Percentiles rank a stretch among this genome's conserved stretches.
These are phyloP conservation scores for Elsinoe perseae DNA, from an alignment of 2,329 filamentous ascomycete species.

Conservation along the genomic window DNA sequence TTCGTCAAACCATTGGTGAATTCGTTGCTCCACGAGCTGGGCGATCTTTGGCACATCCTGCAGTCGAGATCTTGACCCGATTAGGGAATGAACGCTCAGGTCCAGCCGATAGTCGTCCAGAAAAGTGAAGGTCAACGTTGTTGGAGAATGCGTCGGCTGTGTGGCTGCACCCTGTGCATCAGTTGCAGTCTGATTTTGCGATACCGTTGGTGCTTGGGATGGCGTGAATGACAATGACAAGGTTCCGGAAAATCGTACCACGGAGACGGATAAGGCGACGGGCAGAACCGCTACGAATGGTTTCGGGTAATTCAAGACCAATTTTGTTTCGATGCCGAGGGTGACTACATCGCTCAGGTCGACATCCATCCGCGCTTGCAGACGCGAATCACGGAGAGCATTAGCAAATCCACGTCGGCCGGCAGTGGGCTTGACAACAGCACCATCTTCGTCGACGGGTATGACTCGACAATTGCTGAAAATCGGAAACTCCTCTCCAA, in stretches of 20 bases:
- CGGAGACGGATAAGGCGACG: constrained; percentile 82
- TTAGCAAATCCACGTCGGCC: constrained; percentile 28
- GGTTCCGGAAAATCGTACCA: constrained; percentile 91
- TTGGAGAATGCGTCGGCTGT: constrained; percentile 37
- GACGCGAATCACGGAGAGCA: constrained; percentile 55
- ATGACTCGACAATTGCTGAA: constrained; percentile 98
- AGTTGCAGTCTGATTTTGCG: constrained; percentile 15
- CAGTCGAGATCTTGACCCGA: constrained; percentile 69
- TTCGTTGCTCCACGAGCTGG: constrained; percentile 67
- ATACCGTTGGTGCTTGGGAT: constrained; percentile 34
- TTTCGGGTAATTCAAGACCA: constrained; percentile 91
- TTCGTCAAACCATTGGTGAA: constrained; percentile 84
- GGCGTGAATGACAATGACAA: constrained; percentile 90
- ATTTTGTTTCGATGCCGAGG: constrained; percentile 84
- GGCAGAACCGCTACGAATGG: constrained; percentile 81
- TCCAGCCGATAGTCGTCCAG: constrained; percentile 80
- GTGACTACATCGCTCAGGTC: constrained; percentile 95
- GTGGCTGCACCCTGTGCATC: constrained; percentile 28
- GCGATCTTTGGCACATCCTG: constrained; percentile 87
- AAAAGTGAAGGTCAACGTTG: constrained; percentile 92
- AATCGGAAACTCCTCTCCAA: constrained; percentile 96
- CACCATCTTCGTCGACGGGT: constrained; percentile 73
- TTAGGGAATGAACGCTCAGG: constrained; percentile 69
- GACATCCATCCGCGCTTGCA: constrained; percentile 95
- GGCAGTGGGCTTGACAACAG: constrained; percentile 37